Conservation (phyloP, 352 stramenopile species). For the Lagenidium giganteum region DNA sequence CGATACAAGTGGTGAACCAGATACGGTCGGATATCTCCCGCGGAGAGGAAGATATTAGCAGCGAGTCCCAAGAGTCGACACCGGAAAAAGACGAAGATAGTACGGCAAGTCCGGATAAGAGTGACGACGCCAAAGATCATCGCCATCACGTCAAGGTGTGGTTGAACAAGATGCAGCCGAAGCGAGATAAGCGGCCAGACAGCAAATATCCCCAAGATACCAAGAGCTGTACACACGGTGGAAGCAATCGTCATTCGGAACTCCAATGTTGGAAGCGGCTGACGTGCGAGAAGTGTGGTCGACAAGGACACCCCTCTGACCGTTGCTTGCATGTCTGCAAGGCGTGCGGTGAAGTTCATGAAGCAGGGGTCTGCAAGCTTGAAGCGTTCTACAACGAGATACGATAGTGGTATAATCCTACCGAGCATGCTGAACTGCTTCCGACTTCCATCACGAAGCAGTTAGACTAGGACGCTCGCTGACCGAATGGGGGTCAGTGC, state of each 20-base stretch:
- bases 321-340: constrained; percentile 11
- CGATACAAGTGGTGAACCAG: too few relatives aligned
- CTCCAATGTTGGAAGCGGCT: constrained; percentile 7
- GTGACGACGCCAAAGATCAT: too few relatives aligned
- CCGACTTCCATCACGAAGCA: constrained; percentile 2
- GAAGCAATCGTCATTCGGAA: not conserved
- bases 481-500: too few relatives aligned
- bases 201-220: too few relatives aligned
- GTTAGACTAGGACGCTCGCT: constrained; percentile 21
- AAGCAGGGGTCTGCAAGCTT: constrained; percentile 2
- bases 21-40: too few relatives aligned
- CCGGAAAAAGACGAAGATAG: too few relatives aligned
- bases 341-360: constrained; percentile 7
- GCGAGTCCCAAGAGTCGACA: too few relatives aligned
- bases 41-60: too few relatives aligned
- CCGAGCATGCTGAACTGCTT: constrained; percentile 4
- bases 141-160: too few relatives aligned
- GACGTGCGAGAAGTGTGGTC: constrained; percentile 6
- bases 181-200: too few relatives aligned
- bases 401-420: constrained; percentile 7
- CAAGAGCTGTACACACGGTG: constrained; percentile 5
- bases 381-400: constrained; percentile 11
- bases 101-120: too few relatives aligned
- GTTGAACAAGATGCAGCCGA: too few relatives aligned
- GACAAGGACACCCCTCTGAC: constrained; percentile 6